phyloP scores from a whole-genome alignment of 2,329 filamentous ascomycete species.

The Metarhizium sp. region DNA sequence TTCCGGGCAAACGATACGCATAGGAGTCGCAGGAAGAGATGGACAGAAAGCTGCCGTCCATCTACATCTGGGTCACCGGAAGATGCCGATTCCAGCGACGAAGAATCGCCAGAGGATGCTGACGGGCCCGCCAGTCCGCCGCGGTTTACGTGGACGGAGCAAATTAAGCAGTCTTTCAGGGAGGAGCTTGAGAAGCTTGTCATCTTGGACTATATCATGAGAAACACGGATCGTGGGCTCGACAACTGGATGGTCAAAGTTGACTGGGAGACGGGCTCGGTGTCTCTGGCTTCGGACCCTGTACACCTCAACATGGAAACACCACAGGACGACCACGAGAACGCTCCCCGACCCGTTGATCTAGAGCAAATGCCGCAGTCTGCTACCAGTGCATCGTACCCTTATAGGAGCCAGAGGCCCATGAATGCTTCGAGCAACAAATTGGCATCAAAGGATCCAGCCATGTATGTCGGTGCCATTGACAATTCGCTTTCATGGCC shows the following conservation, averaged over 20 bases:
- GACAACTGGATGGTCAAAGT: conserved; percentile 99
- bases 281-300: conserved; percentile 79
- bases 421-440: conserved; percentile 64
- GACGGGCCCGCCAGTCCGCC: conserved; percentile 42
- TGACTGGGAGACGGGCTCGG: conserved; percentile 72
- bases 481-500: conserved; percentile 98
- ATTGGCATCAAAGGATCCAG: conserved; percentile 38
- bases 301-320: conserved; percentile 54
- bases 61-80: conserved; percentile 38
- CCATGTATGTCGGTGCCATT: conserved; percentile 79
- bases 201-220: conserved; percentile 97
- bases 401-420: conserved; percentile 70
- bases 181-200: conserved; percentile 96
- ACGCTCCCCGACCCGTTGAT: conserved; percentile 54
- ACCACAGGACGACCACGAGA: conserved; percentile 23
- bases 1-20: conserved; percentile 61
- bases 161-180: conserved; percentile 80
- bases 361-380: conserved; percentile 31
- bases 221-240: conserved; percentile 90
- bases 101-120: conserved; percentile 35
- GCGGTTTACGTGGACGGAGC: conserved; percentile 77
- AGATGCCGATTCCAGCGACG: conserved; percentile 56
- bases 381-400: conserved; percentile 40
- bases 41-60: conserved; percentile 77
- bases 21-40: conserved; percentile 58